Conservation (phyloP, 768 basidiomycete species). For the Cystobasidium ongulense region DNA sequence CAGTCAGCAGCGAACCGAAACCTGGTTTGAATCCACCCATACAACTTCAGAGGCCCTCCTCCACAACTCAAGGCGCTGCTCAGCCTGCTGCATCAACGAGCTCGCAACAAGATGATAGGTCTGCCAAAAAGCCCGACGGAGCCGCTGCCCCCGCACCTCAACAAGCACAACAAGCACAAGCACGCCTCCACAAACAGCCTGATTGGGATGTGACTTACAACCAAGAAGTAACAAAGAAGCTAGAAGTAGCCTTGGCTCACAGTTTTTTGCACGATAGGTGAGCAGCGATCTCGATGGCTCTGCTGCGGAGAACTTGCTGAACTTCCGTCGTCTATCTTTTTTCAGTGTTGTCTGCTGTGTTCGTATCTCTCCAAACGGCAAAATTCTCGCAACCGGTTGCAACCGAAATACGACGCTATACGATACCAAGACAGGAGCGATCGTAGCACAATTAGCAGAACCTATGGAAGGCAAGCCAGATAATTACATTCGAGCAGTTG, state of each 20-base stretch:
- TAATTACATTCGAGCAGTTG: slow-evolving; percentile 79
- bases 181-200: slow-evolving; percentile 53
- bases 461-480: slow-evolving; percentile 62
- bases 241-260: slow-evolving; percentile 74
- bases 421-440: slow-evolving; percentile 70
- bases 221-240: slow-evolving; percentile 63
- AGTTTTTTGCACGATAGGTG: slow-evolving; percentile 87
- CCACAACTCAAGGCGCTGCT: neutral
- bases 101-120: neutral
- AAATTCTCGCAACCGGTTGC: slow-evolving; percentile 86
- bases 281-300: neutral
- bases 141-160: slow-evolving; percentile 15
- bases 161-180: slow-evolving; percentile 39
- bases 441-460: slow-evolving; percentile 73
- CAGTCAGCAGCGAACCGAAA: neutral
- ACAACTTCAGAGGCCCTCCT: neutral
- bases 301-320: neutral
- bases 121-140: neutral
- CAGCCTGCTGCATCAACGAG: neutral
- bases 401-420: slow-evolving; percentile 93
- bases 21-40: neutral
- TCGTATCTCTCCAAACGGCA: slow-evolving; percentile 87
- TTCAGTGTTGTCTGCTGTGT: slow-evolving; percentile 76
- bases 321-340: neutral
- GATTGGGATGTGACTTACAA: slow-evolving; percentile 90